Evolutionary conservation across 2,329 filamentous ascomycete species (phyloP).

Genomic region (Xylaria sp.): DNA sequence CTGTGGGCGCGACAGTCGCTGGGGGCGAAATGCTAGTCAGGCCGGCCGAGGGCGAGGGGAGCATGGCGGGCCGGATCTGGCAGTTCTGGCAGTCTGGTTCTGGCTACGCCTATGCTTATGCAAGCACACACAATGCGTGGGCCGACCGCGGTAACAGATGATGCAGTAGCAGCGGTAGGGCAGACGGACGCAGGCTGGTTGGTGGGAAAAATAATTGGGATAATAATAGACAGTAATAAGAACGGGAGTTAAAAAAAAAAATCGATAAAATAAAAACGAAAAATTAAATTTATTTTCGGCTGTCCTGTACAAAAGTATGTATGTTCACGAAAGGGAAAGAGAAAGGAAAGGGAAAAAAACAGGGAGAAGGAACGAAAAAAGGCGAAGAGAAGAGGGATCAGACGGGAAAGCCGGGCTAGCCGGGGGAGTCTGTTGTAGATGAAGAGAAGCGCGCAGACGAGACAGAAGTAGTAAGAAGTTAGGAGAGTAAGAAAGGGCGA

Average conservation of each 20-base stretch:
- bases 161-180: neutral
- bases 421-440: neutral
- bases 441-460: neutral
- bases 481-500: slow-evolving; percentile 1
- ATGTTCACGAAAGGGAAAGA: neutral
- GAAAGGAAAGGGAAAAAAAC: neutral
- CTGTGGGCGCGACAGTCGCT: slow-evolving; percentile 30
- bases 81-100: too few species aligned
- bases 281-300: neutral
- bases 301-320: neutral
- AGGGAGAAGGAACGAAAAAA: neutral
- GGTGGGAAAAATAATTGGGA: neutral
- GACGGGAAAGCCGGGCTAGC: neutral
- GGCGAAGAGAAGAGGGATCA: neutral
- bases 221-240: neutral
- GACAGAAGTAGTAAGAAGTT: neutral
- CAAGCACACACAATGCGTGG: neutral
- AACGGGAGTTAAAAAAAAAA: neutral
- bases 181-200: neutral
- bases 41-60: slow-evolving; percentile 36
- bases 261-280: neutral
- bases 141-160: neutral
- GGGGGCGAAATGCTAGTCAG: slow-evolving; percentile 33
- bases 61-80: slow-evolving; percentile 33
- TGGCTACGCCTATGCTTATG: neutral